Conservation (phyloP, 169 alveolate genomes). For the Plasmodium blacklocki region DNA sequence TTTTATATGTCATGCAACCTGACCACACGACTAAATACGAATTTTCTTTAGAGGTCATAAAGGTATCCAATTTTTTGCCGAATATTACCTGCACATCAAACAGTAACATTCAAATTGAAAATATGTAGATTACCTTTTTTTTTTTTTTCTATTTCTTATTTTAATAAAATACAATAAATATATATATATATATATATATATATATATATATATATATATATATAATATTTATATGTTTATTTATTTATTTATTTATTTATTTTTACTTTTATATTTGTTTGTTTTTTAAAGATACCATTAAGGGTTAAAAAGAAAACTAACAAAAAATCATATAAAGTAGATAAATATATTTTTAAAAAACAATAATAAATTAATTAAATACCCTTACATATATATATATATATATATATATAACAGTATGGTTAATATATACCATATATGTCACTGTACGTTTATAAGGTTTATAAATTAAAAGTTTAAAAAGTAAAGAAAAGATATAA, state of each 20-base stretch:
- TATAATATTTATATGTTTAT: neutral
- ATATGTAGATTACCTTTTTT: neutral
- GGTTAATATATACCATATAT: too few relatives aligned
- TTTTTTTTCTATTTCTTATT: neutral
- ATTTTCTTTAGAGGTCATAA: conserved; percentile 32
- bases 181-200: neutral
- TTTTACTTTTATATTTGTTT: too few relatives aligned
- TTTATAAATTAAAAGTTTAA: neutral
- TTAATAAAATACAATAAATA: neutral
- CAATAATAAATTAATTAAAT: too few relatives aligned
- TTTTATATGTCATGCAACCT: conserved; percentile 59
- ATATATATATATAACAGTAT: too few relatives aligned
- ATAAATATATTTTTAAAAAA: too few relatives aligned
- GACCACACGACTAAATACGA: conserved; percentile 25
- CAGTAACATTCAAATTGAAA: neutral
- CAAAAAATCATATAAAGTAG: too few relatives aligned
- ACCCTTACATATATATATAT: too few relatives aligned
- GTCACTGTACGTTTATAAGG: neutral
- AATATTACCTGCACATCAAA: conserved; percentile 18
- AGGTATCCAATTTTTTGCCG: conserved; percentile 43
- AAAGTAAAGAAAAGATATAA: neutral
- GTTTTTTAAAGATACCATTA: too few relatives aligned
- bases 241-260: neutral
- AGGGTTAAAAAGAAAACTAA: too few relatives aligned
- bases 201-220: neutral